Evolutionary conservation across 495 filamentous ascomycete genomes (phyloP), one percentile per base, ranked within the genome.

Genomic region (Daldinia caldariorum): DNA sequence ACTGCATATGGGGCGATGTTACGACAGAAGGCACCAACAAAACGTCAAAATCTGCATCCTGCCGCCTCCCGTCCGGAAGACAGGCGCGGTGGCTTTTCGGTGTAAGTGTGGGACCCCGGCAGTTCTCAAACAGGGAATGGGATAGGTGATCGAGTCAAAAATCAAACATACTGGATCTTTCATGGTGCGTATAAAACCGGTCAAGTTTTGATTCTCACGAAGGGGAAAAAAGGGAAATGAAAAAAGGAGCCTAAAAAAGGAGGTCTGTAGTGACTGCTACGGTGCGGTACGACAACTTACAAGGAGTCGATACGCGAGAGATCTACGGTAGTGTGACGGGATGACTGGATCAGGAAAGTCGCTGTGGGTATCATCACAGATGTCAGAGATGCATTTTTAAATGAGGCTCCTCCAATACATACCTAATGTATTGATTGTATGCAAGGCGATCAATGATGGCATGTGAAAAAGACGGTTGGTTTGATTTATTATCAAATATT

Each of bases 61-160:
- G 57, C 62, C 58, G 66, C 49, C 29, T 61, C 38, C 67, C 61
- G 59, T 50, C 45, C 54, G 61, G 66, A 37, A 69, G 65, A 47
- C 41, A 61, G 34, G 55, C 43, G 51, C 66, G 71, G 71, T 63
- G 71, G 34, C 55, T 66, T 70, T 58, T 73, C 71, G 71, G 71
- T 73, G 61, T 63, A 63, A 73, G 66, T 73, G 67, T 70, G 71
- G 71, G 26, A 56, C 61, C 55, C 57, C 66, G 70, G 67, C 62
- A 67, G 58, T 58, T 70, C 47, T 59, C 63, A 54, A 59, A 50
- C 53, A 62, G 6, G n/a, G 37, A 31, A 37, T 55, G 49, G 49
- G 61, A 41, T 64, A 18, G 14, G 50, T 32, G 12, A 57, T 57
- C 54, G 20, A 22, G 18, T 47, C 18, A 18, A 10, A 6, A 9